A percentile compares a stretch with the other conserved stretches of the same genome.
phyloP scores from a whole-genome alignment of 768 basidiomycete species.

The Tephrocybe sp. region DNA sequence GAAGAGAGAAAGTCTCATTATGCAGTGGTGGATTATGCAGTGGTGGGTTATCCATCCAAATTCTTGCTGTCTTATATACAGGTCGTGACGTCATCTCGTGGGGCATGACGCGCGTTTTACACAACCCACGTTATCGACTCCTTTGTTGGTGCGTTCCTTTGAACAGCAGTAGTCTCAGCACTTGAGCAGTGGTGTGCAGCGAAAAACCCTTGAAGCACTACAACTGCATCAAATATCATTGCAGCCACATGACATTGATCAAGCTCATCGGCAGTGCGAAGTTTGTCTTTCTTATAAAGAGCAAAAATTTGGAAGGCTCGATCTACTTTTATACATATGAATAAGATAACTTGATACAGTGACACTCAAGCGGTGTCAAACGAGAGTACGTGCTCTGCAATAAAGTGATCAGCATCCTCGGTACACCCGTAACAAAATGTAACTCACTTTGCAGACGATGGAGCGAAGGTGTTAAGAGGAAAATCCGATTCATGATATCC shows the following conservation, averaged over 20 bases:
- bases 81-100: constrained; percentile 20
- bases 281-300: too few relatives aligned
- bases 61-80: constrained; percentile 3
- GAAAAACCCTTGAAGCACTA: too few relatives aligned
- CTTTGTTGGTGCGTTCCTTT: neutral
- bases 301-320: too few relatives aligned
- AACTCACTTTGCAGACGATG: constrained; percentile 13
- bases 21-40: neutral
- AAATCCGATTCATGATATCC: constrained; percentile 17
- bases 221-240: too few relatives aligned
- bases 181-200: too few relatives aligned
- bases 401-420: neutral
- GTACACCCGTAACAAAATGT: neutral
- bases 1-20: constrained; percentile 27
- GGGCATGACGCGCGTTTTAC: constrained; percentile 16
- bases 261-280: too few relatives aligned
- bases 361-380: neutral
- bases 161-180: neutral
- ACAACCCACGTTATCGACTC: neutral
- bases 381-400: neutral
- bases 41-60: neutral
- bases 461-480: constrained; percentile 20
- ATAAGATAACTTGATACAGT: constrained; percentile 6
- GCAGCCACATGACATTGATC: too few relatives aligned
- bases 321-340: constrained; percentile 5